Percentiles rank a stretch among this genome's conserved stretches.
Evolutionary conservation across 2,329 filamentous ascomycete genomes (phyloP).

Genomic region (Fusarium begoniae): DNA sequence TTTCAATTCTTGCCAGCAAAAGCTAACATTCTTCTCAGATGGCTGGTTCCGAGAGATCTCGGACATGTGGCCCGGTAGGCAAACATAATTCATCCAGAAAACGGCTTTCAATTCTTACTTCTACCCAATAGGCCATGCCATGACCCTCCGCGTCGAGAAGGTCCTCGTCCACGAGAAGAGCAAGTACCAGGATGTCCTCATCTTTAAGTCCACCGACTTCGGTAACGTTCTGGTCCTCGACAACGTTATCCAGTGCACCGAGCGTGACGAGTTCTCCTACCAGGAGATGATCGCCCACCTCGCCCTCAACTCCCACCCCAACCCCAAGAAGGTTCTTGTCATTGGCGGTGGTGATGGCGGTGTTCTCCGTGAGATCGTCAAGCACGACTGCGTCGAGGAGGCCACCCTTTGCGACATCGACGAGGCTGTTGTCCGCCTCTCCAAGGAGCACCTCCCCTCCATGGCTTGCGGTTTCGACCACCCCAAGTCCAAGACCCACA

Average conservation of each 20-base stretch:
- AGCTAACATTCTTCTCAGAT: slow-evolving; percentile 66
- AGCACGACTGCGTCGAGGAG: slow-evolving; percentile 97
- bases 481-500: slow-evolving; percentile 90
- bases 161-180: slow-evolving; percentile 99
- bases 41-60: slow-evolving; percentile 99
- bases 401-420: slow-evolving; percentile 98
- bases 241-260: slow-evolving; percentile 98
- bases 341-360: slow-evolving; percentile 98
- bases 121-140: slow-evolving; percentile 78
- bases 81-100: background rate
- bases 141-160: slow-evolving; percentile 98
- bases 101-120: background rate
- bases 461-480: slow-evolving; percentile 95
- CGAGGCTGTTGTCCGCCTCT: slow-evolving; percentile 97
- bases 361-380: slow-evolving; percentile 97
- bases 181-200: slow-evolving; percentile 98
- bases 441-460: slow-evolving; percentile 94
- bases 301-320: slow-evolving; percentile 97
- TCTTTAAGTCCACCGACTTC: slow-evolving; percentile 98
- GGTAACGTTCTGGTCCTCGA: slow-evolving; percentile 96
- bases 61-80: slow-evolving; percentile 88
- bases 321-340: slow-evolving; percentile 98
- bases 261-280: slow-evolving; percentile 99
- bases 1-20: background rate
- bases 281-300: slow-evolving; percentile 99